Conservation (phyloP, 257 asterid species). For the Penstemon barbatus region DNA sequence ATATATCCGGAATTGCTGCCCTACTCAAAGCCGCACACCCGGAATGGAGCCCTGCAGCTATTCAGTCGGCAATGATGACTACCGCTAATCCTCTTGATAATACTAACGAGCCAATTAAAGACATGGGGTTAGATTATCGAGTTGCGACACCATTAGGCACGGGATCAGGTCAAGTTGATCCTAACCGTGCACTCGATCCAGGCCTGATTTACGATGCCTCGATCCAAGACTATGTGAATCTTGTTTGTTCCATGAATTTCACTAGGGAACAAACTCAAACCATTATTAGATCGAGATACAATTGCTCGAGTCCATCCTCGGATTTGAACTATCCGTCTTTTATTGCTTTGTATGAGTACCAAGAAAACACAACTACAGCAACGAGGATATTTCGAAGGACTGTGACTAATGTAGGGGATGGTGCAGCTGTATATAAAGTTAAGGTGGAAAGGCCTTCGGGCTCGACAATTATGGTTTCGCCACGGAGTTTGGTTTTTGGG, state of each 20-base stretch:
- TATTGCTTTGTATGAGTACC: not conserved
- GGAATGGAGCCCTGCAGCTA: not conserved
- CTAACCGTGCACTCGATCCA: conserved; percentile 31
- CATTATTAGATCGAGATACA: conserved; percentile 17
- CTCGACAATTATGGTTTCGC: not conserved
- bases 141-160: conserved; percentile 32
- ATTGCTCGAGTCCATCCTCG: conserved; percentile 11
- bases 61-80: not conserved
- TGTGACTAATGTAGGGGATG: conserved; percentile 11
- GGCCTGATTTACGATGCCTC: conserved; percentile 11
- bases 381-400: not conserved
- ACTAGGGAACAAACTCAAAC: conserved; percentile 17
- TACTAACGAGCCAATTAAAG: conserved; percentile 21
- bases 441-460: not conserved
- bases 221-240: conserved; percentile 5
- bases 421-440: not conserved
- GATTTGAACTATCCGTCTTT: conserved; percentile 26
- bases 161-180: conserved; percentile 39
- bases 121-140: conserved; percentile 5
- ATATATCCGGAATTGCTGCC: not conserved
- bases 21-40: not conserved
- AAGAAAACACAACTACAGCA: not conserved
- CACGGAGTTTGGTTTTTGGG: conserved; percentile 4
- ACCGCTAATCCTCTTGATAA: conserved; percentile 12
- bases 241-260: conserved; percentile 20